Conservation (phyloP, 306 rosid genomes). For the Pachyrhizus erosus region DNA sequence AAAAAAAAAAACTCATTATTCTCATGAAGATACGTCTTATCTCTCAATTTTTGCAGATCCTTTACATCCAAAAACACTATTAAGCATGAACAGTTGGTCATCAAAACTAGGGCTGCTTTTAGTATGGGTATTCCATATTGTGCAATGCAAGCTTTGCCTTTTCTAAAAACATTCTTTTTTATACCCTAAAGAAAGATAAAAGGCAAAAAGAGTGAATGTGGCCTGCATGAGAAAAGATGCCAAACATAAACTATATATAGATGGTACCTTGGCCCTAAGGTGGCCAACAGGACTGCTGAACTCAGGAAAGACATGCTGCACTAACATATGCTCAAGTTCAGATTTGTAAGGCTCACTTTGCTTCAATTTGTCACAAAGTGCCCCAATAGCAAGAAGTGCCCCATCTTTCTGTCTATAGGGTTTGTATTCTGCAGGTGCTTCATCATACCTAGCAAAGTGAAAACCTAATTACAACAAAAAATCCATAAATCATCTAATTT, state of each 20-base stretch:
- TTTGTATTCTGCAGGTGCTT: conserved; percentile 76
- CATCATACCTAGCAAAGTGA: conserved; percentile 72
- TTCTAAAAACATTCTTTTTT: background rate
- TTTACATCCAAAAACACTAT: background rate
- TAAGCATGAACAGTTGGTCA: background rate
- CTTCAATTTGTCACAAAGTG: conserved; percentile 91
- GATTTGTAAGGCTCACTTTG: conserved; percentile 95
- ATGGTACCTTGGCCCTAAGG: conserved; percentile 93
- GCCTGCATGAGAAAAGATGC: background rate
- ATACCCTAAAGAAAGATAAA: conserved; percentile 12
- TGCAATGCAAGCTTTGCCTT: background rate
- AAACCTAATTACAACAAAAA: conserved; percentile 15
- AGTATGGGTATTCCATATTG: background rate
- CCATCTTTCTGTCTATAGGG: conserved; percentile 95
- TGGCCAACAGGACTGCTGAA: conserved; percentile 92
- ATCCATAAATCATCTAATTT: conserved; percentile 11
- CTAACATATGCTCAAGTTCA: conserved; percentile 95
- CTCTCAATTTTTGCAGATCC: conserved; percentile 5
- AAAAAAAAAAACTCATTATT: background rate
- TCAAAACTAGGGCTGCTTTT: background rate
- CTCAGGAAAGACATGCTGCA: conserved; percentile 97
- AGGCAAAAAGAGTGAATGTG: background rate
- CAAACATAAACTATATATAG: conserved; percentile 1
- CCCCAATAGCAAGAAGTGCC: conserved; percentile 98
- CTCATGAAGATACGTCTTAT: background rate